Evolutionary conservation across 768 basidiomycete species (phyloP), one percentile per base, ranked within the genome.

Genomic region (Galerina sulciceps): DNA sequence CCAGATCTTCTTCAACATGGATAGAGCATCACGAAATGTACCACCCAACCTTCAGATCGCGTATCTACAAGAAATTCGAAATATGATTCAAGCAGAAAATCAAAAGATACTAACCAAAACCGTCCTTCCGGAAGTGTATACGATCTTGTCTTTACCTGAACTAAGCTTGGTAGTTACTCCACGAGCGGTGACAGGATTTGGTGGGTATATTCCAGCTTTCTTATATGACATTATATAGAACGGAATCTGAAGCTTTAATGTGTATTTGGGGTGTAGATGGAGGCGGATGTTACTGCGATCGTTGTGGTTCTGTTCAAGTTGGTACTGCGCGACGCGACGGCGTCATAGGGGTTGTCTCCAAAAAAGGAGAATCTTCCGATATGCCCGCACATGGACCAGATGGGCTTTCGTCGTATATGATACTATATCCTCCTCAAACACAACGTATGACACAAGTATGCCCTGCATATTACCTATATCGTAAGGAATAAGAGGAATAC

Each of bases 91-190:
- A 26, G 9, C 4, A 6, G 44, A 48, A 35, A 26, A 0, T 22
- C 20, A 10, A 26, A 14, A 14, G 31, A 18, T 10, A 81, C 95
- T 67, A 69, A 96, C 94, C 66, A 96, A 86, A 49, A 97, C 87
- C 10, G 85, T 85, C 74, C 88, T 87, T 38, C 93, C 93, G 67
- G 91, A 94, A 2, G 89, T 82, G 64, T 98, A 97, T 14, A 92
- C 82, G 60, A 97, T 76, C 79, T 91, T 96, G 73, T 83, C 90
- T 75, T 88, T 91, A 36, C 61, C 61, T n/a, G 71, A 71, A 48
- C 73, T 73, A 42, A 76, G 69, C 60, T 74, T 76, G 17, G 73
- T 74, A 11, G 73, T 69, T n/a, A 60, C 63, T 22, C 73, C 75
- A 3, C 75, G 68, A 15, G 71, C 45, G 14, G 75, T 74, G 23